Conservation (phyloP, 768 basidiomycete genomes). For the Boletus subparvulus region DNA sequence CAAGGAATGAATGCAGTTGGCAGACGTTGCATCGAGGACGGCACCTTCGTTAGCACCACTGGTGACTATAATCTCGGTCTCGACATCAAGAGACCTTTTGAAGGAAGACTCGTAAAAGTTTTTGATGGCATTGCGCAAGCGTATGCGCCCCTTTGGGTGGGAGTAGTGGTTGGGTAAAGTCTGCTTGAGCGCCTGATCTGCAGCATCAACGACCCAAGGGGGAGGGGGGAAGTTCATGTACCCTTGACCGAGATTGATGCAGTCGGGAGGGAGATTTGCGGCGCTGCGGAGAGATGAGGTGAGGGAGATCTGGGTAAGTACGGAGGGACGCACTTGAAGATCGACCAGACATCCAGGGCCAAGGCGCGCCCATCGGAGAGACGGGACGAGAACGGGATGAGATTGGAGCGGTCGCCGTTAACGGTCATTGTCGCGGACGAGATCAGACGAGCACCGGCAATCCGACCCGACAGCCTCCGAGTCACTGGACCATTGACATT, state of each 20-base stretch:
- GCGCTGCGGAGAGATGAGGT: slow-evolving; percentile 48
- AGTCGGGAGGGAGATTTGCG: slow-evolving; percentile 84
- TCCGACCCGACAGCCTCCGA: not conserved
- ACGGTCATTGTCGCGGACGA: not conserved
- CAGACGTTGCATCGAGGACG: not conserved
- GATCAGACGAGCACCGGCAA: not conserved
- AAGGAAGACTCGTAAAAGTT: slow-evolving; percentile 69
- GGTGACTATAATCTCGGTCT: slow-evolving; percentile 88
- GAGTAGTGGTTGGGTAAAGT: slow-evolving; percentile 83
- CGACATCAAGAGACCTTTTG: slow-evolving; percentile 72
- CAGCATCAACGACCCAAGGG: slow-evolving; percentile 72
- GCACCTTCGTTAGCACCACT: slow-evolving; percentile 97
- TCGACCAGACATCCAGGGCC: slow-evolving; percentile 86
- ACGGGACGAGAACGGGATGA: slow-evolving; percentile 70
- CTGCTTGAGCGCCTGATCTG: slow-evolving; percentile 60
- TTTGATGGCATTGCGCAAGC: slow-evolving; percentile 86
- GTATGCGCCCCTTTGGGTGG: slow-evolving; percentile 84
- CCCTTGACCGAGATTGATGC: slow-evolving; percentile 93
- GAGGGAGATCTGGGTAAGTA: slow-evolving; percentile 1
- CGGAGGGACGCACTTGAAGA: slow-evolving; percentile 63
- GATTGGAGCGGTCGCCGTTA: slow-evolving; percentile 42
- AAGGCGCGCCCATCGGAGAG: slow-evolving; percentile 74
- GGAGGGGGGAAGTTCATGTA: slow-evolving; percentile 95
- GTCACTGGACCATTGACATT: no score
- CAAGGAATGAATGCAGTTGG: slow-evolving; percentile 1